Conservation (phyloP, 352 stramenopile species). For the Phytophthora aleatoria region DNA sequence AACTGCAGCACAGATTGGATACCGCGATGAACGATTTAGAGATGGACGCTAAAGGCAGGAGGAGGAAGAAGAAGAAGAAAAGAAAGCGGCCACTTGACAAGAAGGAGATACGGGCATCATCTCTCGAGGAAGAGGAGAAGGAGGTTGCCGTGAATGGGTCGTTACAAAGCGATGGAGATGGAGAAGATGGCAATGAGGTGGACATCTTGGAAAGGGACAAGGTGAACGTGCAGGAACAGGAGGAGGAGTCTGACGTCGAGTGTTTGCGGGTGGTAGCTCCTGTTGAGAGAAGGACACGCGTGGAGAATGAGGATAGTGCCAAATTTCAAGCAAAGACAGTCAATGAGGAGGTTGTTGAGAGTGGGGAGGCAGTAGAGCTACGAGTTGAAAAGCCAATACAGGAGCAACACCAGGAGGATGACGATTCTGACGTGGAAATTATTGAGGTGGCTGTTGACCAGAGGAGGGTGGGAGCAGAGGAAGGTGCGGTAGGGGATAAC, state of each 20-base stretch:
- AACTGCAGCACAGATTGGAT: slow-evolving; percentile 10
- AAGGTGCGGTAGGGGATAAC: neutral
- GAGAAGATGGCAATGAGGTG: neutral
- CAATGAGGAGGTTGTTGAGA: neutral
- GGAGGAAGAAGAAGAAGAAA: slow-evolving; percentile 27
- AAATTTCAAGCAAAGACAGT: neutral
- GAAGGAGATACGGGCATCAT: neutral
- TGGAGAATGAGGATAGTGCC: neutral
- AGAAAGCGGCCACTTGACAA: slow-evolving; percentile 7
- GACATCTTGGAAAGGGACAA: neutral
- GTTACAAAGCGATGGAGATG: neutral
- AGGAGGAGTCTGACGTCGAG: slow-evolving; percentile 9
- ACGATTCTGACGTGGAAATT: slow-evolving; percentile 1
- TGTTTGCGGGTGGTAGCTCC: neutral
- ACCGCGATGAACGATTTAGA: slow-evolving; percentile 7
- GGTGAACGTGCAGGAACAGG: neutral
- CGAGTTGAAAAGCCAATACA: neutral
- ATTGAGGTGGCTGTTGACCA: slow-evolving; percentile 4
- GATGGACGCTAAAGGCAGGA: slow-evolving; percentile 1
- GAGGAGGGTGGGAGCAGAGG: neutral
- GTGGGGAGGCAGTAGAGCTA: neutral
- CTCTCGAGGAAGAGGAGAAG: neutral
- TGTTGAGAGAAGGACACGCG: neutral
- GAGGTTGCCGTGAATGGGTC: neutral
- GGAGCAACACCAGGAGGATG: neutral